Base-by-base conservation (phyloP, 768 basidiomycete genomes). In the Amanita muscaria region DNA sequence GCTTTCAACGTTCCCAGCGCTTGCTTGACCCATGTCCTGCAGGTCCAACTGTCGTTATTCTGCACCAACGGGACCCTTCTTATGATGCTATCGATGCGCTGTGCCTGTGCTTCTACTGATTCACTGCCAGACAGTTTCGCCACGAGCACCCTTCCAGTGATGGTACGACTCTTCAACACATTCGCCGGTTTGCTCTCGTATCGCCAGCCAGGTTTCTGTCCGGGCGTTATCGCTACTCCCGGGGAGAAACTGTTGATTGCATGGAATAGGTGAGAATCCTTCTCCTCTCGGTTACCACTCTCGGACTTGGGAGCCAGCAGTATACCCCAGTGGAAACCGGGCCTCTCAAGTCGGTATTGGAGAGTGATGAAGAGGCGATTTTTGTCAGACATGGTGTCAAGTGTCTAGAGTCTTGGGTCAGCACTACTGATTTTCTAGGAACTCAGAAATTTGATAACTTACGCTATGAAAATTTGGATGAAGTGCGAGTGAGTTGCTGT, bases 341-440 rank as follows among this genome's bases (percentile, higher is more conserved):
- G 43, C 11, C 29, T 30, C 11, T 25, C 38, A 4, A 32, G 16
- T 8, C 37, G 48, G 23, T 45, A 34, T 23, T 49, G 48, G 30
- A 45, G 43, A 15, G 44, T 49, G 18, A 49, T 44, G 33, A 39
- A 49, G 7, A 49, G 48, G 12, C 48, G 43, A 27, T 32, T 44
- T 30, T 45, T 49, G 34, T 22, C 23, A 14, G 31, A 33, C 42
- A 43, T 43, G 10, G 11, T 29, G 21, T 39, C 37, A 14, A 39
- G 11, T 16, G 10, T 9, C 14, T 14, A 19, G 21, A 30, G n/a
- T 42, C 14, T 12, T 10, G 14, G 25, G 5, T 12, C 14, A 14
- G 39, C 34, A n/a, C n/a, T n/a, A n/a, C n/a, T n/a, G n/a, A n/a
- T n/a, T n/a, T n/a, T n/a, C n/a, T n/a, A n/a, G n/a, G n/a, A n/a